Conservation (phyloP, 441 rosid species). For the Populus hybrid region DNA sequence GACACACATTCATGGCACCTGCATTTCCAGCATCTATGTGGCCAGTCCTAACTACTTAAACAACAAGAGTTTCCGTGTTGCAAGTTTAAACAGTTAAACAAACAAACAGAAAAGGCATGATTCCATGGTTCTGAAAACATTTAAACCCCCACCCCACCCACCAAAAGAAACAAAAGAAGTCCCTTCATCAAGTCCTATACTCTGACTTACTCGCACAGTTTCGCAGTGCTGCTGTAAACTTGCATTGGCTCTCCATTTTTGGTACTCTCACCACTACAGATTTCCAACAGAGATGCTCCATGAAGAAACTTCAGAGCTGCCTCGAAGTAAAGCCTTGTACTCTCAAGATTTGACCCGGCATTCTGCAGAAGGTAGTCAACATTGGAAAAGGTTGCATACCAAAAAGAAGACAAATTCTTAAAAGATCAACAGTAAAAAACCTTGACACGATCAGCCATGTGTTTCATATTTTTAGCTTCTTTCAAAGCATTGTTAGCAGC, state of each 20-base stretch:
- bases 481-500: conserved; percentile 71
- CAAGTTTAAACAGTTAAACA: neutral
- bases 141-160: neutral
- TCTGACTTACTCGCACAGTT: conserved; percentile 91
- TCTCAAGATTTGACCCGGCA: conserved; percentile 52
- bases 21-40: neutral
- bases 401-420: conserved; percentile 9
- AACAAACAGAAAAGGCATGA: neutral
- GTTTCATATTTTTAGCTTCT: conserved; percentile 95
- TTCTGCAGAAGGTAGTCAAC: conserved; percentile 40
- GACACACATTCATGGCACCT: neutral
- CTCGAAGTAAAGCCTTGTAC: conserved; percentile 81
- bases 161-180: neutral
- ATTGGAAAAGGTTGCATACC: conserved; percentile 19
- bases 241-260: conserved; percentile 72
- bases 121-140: neutral
- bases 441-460: conserved; percentile 92
- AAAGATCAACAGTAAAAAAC: conserved; percentile 32
- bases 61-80: neutral
- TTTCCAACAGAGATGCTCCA: conserved; percentile 78
- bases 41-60: neutral
- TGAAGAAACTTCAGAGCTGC: conserved; percentile 93
- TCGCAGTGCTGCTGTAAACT: conserved; percentile 80
- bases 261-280: conserved; percentile 54
- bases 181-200: neutral